Base-by-base conservation (phyloP, 345 rosid species). In the Linum lewisii region DNA sequence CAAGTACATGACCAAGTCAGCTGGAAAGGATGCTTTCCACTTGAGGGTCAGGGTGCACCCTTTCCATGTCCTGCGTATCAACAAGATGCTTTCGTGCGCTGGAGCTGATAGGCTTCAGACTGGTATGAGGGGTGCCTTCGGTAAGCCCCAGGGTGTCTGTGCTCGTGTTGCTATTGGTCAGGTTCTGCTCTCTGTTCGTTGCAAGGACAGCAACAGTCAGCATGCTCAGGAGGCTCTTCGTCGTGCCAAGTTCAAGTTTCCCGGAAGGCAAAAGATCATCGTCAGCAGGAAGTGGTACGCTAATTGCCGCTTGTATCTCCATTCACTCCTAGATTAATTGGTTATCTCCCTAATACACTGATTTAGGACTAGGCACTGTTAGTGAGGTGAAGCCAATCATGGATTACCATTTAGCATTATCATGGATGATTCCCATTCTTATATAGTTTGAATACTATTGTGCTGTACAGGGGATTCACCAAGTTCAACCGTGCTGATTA, bases 111-210 rank as follows among this genome's bases (percentile, higher is more conserved):
- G 47, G 47, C 47, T 42, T 16, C 47, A 42, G 47, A 42, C 47
- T 42, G 47, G 47, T 42, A 42, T 42, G 47, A 42, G 47, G 47
- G 47, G 47, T 42, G 47, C 47, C 47, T 42, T 42, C 47, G 47
- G 47, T 8, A 42, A 42, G 47, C 47, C 47, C 16, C 47, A 42
- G 13, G 47, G 47, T 42, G 47, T 42, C 47, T 42, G 47, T 42
- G 47, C 47, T 11, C 9, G 47, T 14, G 47, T 42, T 11, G 47
- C 47, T 16, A 42, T 42, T 42, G 47, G 47, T 4, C 47, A 42
- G 47, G 47, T 42, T 7, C 47, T 42, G 15, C 47, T 42, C 15
- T 42, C 47, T 1, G 47, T 42, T 42, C 47, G 47, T 42, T 42
- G 47, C 47, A 42, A 42, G 47, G 47, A 42, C 47, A 42, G 18